Conservation (phyloP, 2,329 filamentous ascomycete genomes). For the Phyllosticta ampelicida region DNA sequence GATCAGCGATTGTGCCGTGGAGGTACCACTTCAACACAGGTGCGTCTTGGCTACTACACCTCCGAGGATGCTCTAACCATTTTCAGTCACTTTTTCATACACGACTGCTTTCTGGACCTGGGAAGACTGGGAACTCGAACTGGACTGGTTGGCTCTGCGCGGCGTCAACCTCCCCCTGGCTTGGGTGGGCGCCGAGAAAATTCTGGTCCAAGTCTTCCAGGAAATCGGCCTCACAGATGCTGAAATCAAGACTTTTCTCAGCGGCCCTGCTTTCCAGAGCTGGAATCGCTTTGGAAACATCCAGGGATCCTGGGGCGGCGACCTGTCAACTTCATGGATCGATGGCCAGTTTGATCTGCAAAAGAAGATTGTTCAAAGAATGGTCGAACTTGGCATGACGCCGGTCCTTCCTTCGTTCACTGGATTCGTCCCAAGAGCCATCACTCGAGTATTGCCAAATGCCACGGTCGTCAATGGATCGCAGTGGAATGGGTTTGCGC, state of each 20-base stretch:
- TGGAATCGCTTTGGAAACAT: slow-evolving; percentile 48
- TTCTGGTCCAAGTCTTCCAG: slow-evolving; percentile 38
- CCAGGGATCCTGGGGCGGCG: slow-evolving; percentile 37
- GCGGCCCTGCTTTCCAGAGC: slow-evolving; percentile 41
- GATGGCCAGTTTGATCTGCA: slow-evolving; percentile 38
- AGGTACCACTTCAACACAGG: slow-evolving; percentile 43
- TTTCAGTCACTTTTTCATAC: slow-evolving; percentile 41
- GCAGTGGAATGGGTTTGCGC: slow-evolving; percentile 34
- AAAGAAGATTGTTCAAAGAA: slow-evolving; percentile 38
- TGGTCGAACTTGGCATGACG: slow-evolving; percentile 44
- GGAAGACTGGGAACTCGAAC: slow-evolving; percentile 43
- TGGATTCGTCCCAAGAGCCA: slow-evolving; percentile 38
- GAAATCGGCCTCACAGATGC: slow-evolving; percentile 35
- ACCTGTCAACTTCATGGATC: slow-evolving; percentile 36
- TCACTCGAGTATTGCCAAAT: slow-evolving; percentile 32
- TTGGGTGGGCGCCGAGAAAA: slow-evolving; percentile 43
- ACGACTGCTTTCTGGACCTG: slow-evolving; percentile 42
- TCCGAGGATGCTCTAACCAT: background rate
- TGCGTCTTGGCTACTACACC: slow-evolving; percentile 14
- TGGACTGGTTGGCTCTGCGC: slow-evolving; percentile 44
- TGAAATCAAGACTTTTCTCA: slow-evolving; percentile 39
- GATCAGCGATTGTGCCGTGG: slow-evolving; percentile 35
- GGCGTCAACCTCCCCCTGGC: slow-evolving; percentile 43
- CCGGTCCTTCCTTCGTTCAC: slow-evolving; percentile 42
- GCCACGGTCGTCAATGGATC: slow-evolving; percentile 35